Conservation (phyloP, 192 early-diverging fungal genomes). For the Tieghemiomyces parasiticus region DNA sequence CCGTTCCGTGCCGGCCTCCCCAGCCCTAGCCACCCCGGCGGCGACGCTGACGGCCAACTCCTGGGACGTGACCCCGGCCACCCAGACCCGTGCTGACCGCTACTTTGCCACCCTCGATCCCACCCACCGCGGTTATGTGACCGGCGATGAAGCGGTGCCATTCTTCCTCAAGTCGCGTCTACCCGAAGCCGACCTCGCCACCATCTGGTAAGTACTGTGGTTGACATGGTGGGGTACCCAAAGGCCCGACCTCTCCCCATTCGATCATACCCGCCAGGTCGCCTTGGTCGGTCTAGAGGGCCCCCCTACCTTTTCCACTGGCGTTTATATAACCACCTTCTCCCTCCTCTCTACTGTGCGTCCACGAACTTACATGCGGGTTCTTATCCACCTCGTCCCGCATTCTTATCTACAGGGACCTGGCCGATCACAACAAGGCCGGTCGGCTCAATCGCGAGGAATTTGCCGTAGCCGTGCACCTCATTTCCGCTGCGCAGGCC, state of each 20-base stretch:
- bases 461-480: constrained; percentile 69
- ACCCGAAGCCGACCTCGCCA: constrained; percentile 43
- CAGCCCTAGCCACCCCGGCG: constrained; percentile 1
- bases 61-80: constrained; percentile 66
- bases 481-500: constrained; percentile 44
- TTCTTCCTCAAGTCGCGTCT: constrained; percentile 74
- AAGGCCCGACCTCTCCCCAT: too few relatives aligned
- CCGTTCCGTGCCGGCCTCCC: constrained; percentile 16
- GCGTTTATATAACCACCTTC: too few relatives aligned
- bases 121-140: constrained; percentile 38
- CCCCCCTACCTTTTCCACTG: too few relatives aligned
- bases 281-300: too few relatives aligned
- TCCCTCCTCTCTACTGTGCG: too few relatives aligned
- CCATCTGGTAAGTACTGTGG: constrained; percentile 40
- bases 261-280: too few relatives aligned
- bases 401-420: constrained; percentile 31
- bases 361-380: too few relatives aligned
- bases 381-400: too few relatives aligned
- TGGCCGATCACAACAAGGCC: constrained; percentile 44
- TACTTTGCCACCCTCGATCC: constrained; percentile 67
- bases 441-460: constrained; percentile 49
- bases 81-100: constrained; percentile 53
- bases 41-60: constrained; percentile 12
- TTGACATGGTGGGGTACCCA: too few relatives aligned
- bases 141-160: constrained; percentile 53